Percentiles rank a stretch among this genome's conserved stretches.
Conservation (phyloP, 2,329 filamentous ascomycete genomes). For the Knufia fluminis region DNA sequence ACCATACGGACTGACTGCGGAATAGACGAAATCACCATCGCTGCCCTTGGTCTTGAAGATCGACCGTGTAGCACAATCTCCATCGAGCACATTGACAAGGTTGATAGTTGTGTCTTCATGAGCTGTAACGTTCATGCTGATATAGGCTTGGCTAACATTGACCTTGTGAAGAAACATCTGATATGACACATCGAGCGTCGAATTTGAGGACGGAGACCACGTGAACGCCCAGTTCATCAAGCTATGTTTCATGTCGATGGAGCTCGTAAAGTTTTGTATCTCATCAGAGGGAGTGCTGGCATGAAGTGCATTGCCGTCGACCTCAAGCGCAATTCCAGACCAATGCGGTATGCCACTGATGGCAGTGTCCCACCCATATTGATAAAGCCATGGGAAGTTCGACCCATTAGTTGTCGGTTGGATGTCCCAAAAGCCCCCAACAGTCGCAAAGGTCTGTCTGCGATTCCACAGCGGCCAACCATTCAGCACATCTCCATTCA, state of each 20-base stretch:
- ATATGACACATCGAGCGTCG: slow-evolving; percentile 52
- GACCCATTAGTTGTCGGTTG: slow-evolving; percentile 50
- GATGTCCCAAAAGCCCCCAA: slow-evolving; percentile 57
- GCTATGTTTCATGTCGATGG: slow-evolving; percentile 54
- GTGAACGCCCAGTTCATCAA: slow-evolving; percentile 55
- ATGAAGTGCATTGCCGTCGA: slow-evolving; percentile 48
- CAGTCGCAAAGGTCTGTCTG: slow-evolving; percentile 57
- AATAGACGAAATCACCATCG: slow-evolving; percentile 51
- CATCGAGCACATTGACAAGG: slow-evolving; percentile 59
- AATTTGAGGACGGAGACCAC: slow-evolving; percentile 49
- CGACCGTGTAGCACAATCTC: slow-evolving; percentile 57
- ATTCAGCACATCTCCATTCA: slow-evolving; percentile 46
- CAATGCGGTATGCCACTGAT: slow-evolving; percentile 65
- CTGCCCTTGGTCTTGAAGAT: slow-evolving; percentile 48
- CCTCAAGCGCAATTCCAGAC: slow-evolving; percentile 49
- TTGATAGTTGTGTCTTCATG: slow-evolving; percentile 45
- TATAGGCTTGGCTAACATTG: slow-evolving; percentile 51
- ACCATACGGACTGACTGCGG: slow-evolving; percentile 54
- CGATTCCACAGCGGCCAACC: slow-evolving; percentile 60
- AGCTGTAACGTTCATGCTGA: slow-evolving; percentile 51
- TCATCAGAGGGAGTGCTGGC: slow-evolving; percentile 50
- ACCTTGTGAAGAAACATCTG: slow-evolving; percentile 58
- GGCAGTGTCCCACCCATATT: slow-evolving; percentile 62
- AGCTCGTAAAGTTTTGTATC: slow-evolving; percentile 53
- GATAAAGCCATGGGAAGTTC: slow-evolving; percentile 59